Conservation (phyloP, 495 filamentous ascomycete species). For the Annulohypoxylon maeteangense region DNA sequence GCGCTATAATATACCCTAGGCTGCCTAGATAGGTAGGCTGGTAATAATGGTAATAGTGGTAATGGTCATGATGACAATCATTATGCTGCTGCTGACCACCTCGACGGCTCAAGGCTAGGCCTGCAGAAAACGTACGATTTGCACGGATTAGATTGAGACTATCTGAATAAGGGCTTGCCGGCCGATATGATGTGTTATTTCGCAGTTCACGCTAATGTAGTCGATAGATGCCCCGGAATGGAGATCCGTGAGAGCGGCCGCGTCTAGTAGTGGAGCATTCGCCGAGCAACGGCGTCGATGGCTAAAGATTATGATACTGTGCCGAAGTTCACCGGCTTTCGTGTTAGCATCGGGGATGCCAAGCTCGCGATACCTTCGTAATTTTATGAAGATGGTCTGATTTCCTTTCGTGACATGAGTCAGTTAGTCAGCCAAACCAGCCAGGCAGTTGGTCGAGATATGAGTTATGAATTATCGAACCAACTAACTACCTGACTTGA, state of each 20-base stretch:
- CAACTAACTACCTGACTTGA: background rate
- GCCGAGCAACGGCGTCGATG: constrained; percentile 29
- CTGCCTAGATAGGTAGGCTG: background rate
- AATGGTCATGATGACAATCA: background rate
- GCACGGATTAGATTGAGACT: constrained; percentile 39
- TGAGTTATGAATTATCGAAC: background rate
- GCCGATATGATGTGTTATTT: constrained; percentile 38
- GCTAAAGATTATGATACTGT: constrained; percentile 10
- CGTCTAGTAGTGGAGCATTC: constrained; percentile 36
- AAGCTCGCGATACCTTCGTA: constrained; percentile 19
- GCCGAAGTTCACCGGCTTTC: constrained; percentile 20
- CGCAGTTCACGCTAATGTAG: constrained; percentile 39
- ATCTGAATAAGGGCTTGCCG: constrained; percentile 32
- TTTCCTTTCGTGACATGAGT: constrained; percentile 1
- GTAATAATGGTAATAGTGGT: constrained; percentile 2
- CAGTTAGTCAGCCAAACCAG: constrained; percentile 4
- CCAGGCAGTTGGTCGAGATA: constrained; percentile 1
- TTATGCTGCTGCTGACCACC: constrained; percentile 19
- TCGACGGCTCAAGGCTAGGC: constrained; percentile 26
- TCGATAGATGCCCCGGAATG: constrained; percentile 33
- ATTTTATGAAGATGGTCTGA: background rate
- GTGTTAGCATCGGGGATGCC: constrained; percentile 14
- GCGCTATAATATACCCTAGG: background rate
- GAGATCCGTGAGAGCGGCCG: constrained; percentile 34
- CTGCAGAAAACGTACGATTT: constrained; percentile 44